Evolutionary conservation across 177 flowering plant species (phyloP).

Genomic region (Vitis hybrid): DNA sequence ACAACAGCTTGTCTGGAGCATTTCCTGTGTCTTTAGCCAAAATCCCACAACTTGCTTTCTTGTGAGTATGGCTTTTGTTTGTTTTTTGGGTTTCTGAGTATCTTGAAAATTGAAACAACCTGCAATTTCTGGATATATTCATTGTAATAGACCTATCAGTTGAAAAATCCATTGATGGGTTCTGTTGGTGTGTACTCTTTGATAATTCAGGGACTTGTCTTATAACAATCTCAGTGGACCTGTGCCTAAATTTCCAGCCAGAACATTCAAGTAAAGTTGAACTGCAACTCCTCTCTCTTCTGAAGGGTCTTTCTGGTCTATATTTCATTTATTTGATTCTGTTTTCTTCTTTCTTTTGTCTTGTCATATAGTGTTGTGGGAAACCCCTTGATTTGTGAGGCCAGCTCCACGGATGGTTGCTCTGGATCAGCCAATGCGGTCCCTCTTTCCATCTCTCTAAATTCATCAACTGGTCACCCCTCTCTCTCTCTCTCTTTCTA

Average conservation of each 20-base stretch:
- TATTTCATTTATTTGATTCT: conserved; percentile 1
- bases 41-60: conserved; percentile 76
- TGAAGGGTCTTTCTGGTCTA: not conserved
- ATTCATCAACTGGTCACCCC: conserved; percentile 46
- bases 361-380: conserved; percentile 55
- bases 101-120: conserved; percentile 15
- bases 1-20: conserved; percentile 80
- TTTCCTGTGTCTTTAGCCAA: conserved; percentile 76
- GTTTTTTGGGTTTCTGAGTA: conserved; percentile 2
- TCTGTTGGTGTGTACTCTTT: conserved; percentile 10
- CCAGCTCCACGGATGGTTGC: conserved; percentile 46
- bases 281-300: conserved; percentile 6
- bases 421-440: conserved; percentile 41
- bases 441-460: conserved; percentile 45
- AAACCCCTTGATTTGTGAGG: conserved; percentile 72
- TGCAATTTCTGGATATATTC: not conserved
- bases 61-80: conserved; percentile 57
- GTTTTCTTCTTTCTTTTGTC: not conserved
- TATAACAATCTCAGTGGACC: conserved; percentile 90
- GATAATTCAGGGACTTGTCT: conserved; percentile 77
- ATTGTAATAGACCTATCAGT: too few species aligned
- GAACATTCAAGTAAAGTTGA: conserved; percentile 72
- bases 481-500: conserved; percentile 3
- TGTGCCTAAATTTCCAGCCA: conserved; percentile 73
- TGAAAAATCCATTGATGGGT: conserved; percentile 4